These are phyloP conservation scores for Cryptomeria japonica DNA, from an alignment of 75 land plant species.

Conservation along the genomic window DNA sequence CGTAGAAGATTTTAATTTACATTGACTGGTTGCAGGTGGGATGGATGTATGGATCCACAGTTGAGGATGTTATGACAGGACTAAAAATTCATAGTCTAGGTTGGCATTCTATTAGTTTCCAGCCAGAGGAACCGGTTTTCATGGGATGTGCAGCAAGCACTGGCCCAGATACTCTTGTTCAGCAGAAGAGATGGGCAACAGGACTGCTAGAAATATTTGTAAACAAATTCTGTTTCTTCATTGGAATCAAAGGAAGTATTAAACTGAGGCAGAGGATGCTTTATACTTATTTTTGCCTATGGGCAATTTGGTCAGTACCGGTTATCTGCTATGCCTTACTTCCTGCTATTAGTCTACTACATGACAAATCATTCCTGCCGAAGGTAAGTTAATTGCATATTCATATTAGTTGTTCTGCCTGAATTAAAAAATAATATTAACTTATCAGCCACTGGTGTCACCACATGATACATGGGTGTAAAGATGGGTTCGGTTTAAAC, in stretches of 20 bases:
- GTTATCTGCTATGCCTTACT: slow-evolving; percentile 24
- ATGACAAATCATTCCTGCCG: slow-evolving; percentile 25
- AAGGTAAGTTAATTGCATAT: slow-evolving; percentile 10
- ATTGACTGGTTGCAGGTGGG: slow-evolving; percentile 31
- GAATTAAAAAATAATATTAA: too few species aligned
- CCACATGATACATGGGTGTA: background rate
- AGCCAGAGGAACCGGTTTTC: slow-evolving; percentile 32
- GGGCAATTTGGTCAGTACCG: slow-evolving; percentile 21
- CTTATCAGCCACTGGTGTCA: background rate
- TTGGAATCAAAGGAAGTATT: background rate
- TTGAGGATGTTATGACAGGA: slow-evolving; percentile 47
- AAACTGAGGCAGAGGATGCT: slow-evolving; percentile 12
- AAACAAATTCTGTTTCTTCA: slow-evolving; percentile 17
- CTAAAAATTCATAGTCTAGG: slow-evolving; percentile 30
- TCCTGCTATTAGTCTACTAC: slow-evolving; percentile 28
- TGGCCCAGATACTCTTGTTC: slow-evolving; percentile 19
- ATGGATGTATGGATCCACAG: slow-evolving; percentile 40
- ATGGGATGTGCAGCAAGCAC: slow-evolving; percentile 30
- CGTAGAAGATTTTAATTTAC: background rate
- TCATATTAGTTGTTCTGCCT: background rate
- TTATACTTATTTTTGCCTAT: slow-evolving; percentile 16
- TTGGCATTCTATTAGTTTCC: slow-evolving; percentile 24
- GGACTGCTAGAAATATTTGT: slow-evolving; percentile 33
- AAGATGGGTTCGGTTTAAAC: too few species aligned
- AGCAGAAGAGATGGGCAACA: slow-evolving; percentile 39